Base-by-base conservation (phyloP, 2,329 filamentous ascomycete genomes). In the Colletotrichum tamarilloi region DNA sequence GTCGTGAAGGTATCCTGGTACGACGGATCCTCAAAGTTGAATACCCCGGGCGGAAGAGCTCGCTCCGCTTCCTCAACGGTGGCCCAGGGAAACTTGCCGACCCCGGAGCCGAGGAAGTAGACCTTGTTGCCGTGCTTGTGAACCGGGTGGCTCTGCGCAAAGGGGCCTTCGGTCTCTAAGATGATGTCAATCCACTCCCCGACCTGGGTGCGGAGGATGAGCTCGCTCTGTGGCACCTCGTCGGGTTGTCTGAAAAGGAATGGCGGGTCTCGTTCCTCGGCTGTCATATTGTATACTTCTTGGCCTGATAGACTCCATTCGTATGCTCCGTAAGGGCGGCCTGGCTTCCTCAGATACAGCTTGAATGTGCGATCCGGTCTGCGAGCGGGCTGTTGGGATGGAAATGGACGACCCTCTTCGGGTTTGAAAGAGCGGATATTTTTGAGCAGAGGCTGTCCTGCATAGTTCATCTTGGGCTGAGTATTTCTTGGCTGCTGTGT, bases 1-100 rank as follows among this genome's bases (percentile, higher is more conserved):
- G 66, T 68, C 2, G 66, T 68, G 5, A 68, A 68, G 0, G 59
- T 68, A 67, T 88, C 87, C 46, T 85, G 77, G 24, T 80, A 81
- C 1, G 82, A 81, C 1, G 86, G 86, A 19, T 79, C 81, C 3
- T 81, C 75, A 12, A 87, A 76, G 67, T 88, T 87, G 80, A 88
- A 87, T 0, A 59, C 42, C 5, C 58, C 59, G 5, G 11, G 6
- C 9, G 66, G 59, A 1, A 68, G 49, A 7, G 22, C 16, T 7
- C 59, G 59, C 49, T 68, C 32, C 0, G 66, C 66, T 2, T 68
- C 32, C 14, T 64, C 52, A 6, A 69, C 67, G 0, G 26, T 65
- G 1, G 4, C 8, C 67, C 60, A 69, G 4, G 49, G 30, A 0
- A 69, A 69, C 9, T 9, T 57, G 1, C 67, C 60, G 0, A 49